Percentiles rank a stretch among this genome's conserved stretches.
phyloP scores from a whole-genome alignment of 306 rosid genomes.

The Prunus padus region DNA sequence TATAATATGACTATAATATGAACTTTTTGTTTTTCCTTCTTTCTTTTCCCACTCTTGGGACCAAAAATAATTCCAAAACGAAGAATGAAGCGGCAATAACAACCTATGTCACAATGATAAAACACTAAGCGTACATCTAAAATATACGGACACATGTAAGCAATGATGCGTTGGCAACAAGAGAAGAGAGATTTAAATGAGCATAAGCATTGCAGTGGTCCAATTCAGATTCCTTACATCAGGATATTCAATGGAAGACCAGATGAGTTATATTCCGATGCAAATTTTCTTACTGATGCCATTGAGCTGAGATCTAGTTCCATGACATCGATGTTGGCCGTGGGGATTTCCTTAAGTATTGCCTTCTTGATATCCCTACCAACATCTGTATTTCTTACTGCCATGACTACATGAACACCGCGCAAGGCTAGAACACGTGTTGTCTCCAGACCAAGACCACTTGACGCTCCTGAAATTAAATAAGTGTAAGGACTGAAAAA shows the following conservation, averaged over 20 bases:
- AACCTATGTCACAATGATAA: neutral
- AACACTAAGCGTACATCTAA: neutral
- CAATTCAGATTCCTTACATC: conserved; percentile 44
- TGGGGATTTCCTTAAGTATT: conserved; percentile 52
- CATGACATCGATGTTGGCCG: conserved; percentile 62
- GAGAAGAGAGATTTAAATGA: neutral
- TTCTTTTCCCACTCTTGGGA: neutral
- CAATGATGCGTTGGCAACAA: neutral
- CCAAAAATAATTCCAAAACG: neutral
- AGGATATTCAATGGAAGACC: conserved; percentile 64
- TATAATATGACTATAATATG: neutral
- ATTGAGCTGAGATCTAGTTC: conserved; percentile 70
- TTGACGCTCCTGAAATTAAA: conserved; percentile 68
- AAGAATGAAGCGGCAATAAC: neutral
- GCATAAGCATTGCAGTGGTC: neutral
- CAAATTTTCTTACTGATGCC: conserved; percentile 74
- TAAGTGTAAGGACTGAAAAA: neutral
- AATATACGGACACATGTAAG: neutral
- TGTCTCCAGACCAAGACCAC: conserved; percentile 79
- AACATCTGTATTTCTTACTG: conserved; percentile 61
- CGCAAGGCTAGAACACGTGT: conserved; percentile 67
- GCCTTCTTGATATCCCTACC: conserved; percentile 48
- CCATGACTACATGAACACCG: conserved; percentile 82
- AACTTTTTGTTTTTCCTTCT: neutral
- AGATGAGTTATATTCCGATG: conserved; percentile 54